phyloP scores from a whole-genome alignment of 768 basidiomycete genomes.

The Suillus variegatus region DNA sequence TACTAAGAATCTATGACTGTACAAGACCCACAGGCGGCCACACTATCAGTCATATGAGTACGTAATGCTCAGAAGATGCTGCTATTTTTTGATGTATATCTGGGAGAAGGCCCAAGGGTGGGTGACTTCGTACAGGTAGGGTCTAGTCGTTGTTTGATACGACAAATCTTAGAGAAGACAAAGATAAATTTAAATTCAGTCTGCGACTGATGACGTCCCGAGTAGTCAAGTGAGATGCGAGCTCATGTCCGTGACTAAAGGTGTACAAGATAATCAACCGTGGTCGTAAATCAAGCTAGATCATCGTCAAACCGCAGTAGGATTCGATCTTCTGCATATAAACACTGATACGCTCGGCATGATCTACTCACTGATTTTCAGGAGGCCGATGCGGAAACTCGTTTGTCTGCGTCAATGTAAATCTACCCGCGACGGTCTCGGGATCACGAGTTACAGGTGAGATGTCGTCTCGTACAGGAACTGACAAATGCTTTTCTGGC shows the following conservation, averaged over 20 bases:
- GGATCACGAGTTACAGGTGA: not conserved
- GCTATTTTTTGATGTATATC: not conserved
- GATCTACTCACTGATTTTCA: conserved; percentile 34
- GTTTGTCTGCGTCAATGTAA: conserved; percentile 9
- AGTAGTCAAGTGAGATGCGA: conserved; percentile 1
- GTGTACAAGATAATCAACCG: not conserved
- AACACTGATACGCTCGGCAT: conserved; percentile 42
- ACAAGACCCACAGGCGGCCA: not conserved
- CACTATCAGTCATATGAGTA: not conserved
- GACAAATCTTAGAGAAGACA: not conserved
- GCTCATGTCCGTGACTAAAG: not conserved
- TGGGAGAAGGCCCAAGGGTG: not conserved
- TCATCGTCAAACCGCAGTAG: conserved; percentile 13
- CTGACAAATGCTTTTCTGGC: not conserved
- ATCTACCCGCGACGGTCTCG: not conserved
- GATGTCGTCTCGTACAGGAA: not conserved
- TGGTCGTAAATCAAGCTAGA: not conserved
- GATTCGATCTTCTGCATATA: conserved; percentile 25
- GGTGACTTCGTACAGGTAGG: not conserved
- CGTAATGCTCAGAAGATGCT: not conserved
- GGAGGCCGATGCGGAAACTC: conserved; percentile 37
- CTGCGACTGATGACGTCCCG: not conserved
- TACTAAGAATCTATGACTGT: not conserved
- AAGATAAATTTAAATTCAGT: not conserved
- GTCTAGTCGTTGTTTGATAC: not conserved